Percentiles rank a stretch among this genome's conserved stretches.
phyloP scores from a whole-genome alignment of 2,329 filamentous ascomycete species.

The Cadophora luteo-olivacea region DNA sequence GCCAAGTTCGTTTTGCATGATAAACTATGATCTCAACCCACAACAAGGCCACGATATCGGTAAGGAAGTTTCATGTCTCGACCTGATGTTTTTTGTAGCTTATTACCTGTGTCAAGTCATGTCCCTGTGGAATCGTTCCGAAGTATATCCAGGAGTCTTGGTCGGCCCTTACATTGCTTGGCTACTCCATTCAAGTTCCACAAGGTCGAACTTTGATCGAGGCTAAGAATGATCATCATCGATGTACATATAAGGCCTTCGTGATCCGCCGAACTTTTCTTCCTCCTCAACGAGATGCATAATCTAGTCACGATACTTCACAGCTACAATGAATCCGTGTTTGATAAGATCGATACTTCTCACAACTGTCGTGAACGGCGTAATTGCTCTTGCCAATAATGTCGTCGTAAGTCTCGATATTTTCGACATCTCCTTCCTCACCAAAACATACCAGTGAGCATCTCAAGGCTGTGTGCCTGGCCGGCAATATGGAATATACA shows the following conservation, averaged over 20 bases:
- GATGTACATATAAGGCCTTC: neutral
- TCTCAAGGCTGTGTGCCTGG: too few relatives aligned
- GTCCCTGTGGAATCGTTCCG: neutral
- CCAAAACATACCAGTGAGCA: too few relatives aligned
- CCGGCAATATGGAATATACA: too few relatives aligned
- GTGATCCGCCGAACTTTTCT: neutral
- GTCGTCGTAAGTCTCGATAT: conserved; percentile 2
- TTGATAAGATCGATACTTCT: neutral
- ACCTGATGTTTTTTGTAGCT: neutral
- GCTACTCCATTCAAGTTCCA: conserved; percentile 44
- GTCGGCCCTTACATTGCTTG: neutral
- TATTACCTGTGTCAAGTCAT: neutral
- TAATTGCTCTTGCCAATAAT: neutral
- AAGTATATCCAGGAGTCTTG: neutral
- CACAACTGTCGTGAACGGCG: neutral
- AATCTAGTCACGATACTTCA: neutral
- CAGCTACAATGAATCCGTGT: neutral
- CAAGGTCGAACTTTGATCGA: conserved; percentile 66
- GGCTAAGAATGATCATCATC: neutral
- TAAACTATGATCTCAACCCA: neutral
- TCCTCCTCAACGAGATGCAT: neutral
- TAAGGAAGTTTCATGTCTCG: neutral
- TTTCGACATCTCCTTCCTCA: too few relatives aligned
- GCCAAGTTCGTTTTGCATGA: neutral
- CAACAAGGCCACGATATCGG: neutral